A percentile compares a stretch with the other conserved stretches of the same genome.
Conservation (phyloP, 2,329 filamentous ascomycete species). For the Penicillium sp. region DNA sequence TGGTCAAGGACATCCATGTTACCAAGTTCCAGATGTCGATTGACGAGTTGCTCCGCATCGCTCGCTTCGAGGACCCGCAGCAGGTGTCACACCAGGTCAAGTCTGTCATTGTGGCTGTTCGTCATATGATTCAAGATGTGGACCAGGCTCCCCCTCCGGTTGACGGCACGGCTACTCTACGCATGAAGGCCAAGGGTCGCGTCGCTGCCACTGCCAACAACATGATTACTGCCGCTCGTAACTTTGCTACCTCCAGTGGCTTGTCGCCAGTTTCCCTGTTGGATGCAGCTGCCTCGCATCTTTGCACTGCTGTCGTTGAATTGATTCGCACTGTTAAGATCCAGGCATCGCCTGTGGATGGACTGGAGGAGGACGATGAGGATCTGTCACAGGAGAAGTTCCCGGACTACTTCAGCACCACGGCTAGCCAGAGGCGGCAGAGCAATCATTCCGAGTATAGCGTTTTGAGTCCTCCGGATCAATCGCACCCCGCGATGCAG, state of each 20-base stretch:
- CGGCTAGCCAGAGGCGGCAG: constrained; percentile 55
- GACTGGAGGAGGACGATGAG: constrained; percentile 77
- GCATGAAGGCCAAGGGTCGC: constrained; percentile 74
- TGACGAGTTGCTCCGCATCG: constrained; percentile 82
- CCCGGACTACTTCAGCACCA: constrained; percentile 69
- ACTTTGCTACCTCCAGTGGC: constrained; percentile 81
- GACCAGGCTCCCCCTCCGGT: constrained; percentile 62
- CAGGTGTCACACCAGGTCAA: constrained; percentile 87
- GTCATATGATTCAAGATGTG: constrained; percentile 83
- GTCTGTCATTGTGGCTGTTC: constrained; percentile 78
- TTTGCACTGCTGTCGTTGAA: constrained; percentile 85
- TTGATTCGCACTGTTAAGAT: constrained; percentile 85
- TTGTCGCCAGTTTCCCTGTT: constrained; percentile 91
- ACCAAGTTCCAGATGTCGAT: constrained; percentile 95
- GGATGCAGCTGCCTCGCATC: constrained; percentile 89
- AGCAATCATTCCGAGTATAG: constrained; percentile 77
- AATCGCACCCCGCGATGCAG: constrained; percentile 35
- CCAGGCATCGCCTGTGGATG: constrained; percentile 72
- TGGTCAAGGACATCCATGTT: constrained; percentile 89
- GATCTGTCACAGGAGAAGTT: constrained; percentile 68
- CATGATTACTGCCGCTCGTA: constrained; percentile 91
- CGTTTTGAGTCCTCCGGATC: constrained; percentile 68
- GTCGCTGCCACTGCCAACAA: constrained; percentile 96
- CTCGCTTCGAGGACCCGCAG: constrained; percentile 74
- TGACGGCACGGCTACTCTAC: constrained; percentile 64